Evolutionary conservation across 352 stramenopile species (phyloP), one percentile per base, ranked within the genome.

Genomic region (Globisporangium cylindrosporum): DNA sequence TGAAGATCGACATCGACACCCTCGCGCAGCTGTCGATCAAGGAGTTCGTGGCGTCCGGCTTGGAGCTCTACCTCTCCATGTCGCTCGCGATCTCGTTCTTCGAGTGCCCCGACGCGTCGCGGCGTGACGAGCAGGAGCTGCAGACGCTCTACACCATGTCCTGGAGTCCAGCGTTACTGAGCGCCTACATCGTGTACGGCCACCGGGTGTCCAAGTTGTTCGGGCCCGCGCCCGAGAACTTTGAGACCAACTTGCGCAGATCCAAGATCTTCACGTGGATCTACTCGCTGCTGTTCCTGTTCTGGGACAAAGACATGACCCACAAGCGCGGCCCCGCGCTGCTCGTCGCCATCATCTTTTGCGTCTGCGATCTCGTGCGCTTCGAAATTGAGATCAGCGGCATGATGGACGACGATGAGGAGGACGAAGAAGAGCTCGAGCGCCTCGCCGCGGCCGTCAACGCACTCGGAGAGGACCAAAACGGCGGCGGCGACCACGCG

Each of bases 11-110:
- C 53, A 72, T 79, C n/a, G 71, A 83, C 49, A 74, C 71, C 27
- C 59, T 85, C 9, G 74, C 73, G 61, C 67, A 74, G 29, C 68
- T 88, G 49, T 88, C 85, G 43, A 68, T 90, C 32, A 91, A 91
- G 75, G 69, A 73, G 10, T 79, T 90, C 64, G 73, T 93, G 29
- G 75, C 82, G 25, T 82, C 75, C 34, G 73, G 73, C 10, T 67
- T 93, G 14, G 86, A 93, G 62, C 82, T 93, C 51, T 89, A 89
- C 62, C 75, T 93, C 51, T 90, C 86, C 36, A 78, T 86, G 67
- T 81, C 80, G 73, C 76, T 93, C 18, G 79, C 86, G 58, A 73
- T 84, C 49, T 87, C 80, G 41, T 89, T 93, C 64, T 93, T 93
- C 62, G 80, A 93, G 66, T 88, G 74, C 59, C 73, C 78, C 15